Base-by-base conservation (phyloP, 2,329 filamentous ascomycete genomes). In the Dactylellina sp. region DNA sequence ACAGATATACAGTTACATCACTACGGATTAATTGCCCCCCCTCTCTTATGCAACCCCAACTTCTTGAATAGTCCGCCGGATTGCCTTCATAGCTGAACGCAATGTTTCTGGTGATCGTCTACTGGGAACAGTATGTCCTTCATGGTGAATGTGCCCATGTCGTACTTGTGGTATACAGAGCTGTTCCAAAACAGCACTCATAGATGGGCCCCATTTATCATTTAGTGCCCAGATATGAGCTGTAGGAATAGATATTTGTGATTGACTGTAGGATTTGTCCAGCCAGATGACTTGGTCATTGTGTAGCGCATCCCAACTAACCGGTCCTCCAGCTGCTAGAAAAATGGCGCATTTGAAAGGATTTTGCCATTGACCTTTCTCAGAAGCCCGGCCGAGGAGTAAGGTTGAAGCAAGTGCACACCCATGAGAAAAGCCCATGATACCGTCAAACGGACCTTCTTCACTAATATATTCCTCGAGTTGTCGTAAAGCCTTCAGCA, bases 271-370 rank as follows among this genome's bases (percentile, higher is more conserved):
- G 16, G 16, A 32, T 20, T 42, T 32, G n/a, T 50, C 47, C 20
- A 52, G 35, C 37, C 44, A 46, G 4, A 32, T 49, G 7, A 53
- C 20, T 32, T 70, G n/a, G 39, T 49, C 25, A 1, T 42, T 14
- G 22, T 56, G 46, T 1, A 70, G 56, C 2, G 35, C 47, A 18
- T 40, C 18, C n/a, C 59, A 39, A 39, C 37, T 55, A 3, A 25
- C 49, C 24, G 64, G 53, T 9, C 32, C 24, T 16, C 64, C 64
- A 12, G 56, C 64, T 18, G 64, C 55, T 9, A 70, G 14, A 24
- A 70, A 62, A 7, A 70, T 55, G 2, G 64, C 64, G n/a, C 64
- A 70, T 14, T 70, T 70, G 39, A 70, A 70, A 5, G 22, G 44
- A 22, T 39, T 61, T n/a, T 56, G 40, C 16, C 39, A 46, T 24